Percentiles rank a stretch among this genome's conserved stretches.
Conservation (phyloP, 139 green algal genomes). For the Limnomonas spitsbergensis region DNA sequence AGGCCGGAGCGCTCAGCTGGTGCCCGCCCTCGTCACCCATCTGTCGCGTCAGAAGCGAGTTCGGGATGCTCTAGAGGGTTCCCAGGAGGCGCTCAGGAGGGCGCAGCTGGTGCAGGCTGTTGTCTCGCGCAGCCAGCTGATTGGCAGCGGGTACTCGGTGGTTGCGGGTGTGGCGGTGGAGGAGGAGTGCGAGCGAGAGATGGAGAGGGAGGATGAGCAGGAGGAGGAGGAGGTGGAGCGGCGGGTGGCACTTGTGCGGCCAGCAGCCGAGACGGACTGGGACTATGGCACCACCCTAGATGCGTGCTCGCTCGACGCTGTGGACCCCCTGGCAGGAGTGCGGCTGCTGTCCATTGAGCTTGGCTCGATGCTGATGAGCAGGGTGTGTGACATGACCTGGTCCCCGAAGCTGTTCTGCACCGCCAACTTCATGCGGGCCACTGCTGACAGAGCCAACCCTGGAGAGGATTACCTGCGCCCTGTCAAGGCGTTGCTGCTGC, state of each 20-base stretch:
- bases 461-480: constrained; percentile 42
- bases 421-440: constrained; percentile 37
- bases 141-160: constrained; percentile 18
- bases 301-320: not conserved
- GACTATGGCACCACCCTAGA: not conserved
- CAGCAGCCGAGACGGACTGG: constrained; percentile 35
- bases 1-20: not conserved
- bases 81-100: not conserved
- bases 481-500: constrained; percentile 39
- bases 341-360: no score
- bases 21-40: not conserved
- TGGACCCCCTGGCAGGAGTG: constrained; percentile 13
- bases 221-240: constrained; percentile 47
- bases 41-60: not conserved
- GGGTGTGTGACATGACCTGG: no score
- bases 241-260: constrained; percentile 17
- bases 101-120: not conserved
- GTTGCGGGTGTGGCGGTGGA: constrained; percentile 17
- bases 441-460: not conserved
- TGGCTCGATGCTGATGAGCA: no score
- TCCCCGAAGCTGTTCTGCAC: constrained; percentile 38
- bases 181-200: constrained; percentile 56
- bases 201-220: constrained; percentile 50
- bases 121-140: not conserved
- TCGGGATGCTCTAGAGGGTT: not conserved